These are phyloP conservation scores for Cyclotella choctawhatcheeana DNA, from an alignment of 108 stramenopile species.

Conservation along the genomic window DNA sequence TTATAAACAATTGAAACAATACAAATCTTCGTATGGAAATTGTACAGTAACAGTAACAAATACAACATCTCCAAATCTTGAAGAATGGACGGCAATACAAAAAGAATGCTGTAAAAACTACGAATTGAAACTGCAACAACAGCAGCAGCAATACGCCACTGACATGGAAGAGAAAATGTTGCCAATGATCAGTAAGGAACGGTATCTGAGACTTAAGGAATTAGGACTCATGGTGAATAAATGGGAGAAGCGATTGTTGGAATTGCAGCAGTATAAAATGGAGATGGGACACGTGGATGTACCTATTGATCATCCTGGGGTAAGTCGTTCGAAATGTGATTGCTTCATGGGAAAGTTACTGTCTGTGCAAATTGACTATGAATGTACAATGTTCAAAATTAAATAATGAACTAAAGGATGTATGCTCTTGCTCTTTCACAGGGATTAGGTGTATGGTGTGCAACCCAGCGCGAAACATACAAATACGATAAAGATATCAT, in stretches of 20 bases:
- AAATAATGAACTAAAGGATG: background rate
- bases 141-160: too few relatives aligned
- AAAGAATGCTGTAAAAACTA: background rate
- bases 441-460: slow-evolving; percentile 35
- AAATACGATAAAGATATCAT: slow-evolving; percentile 13
- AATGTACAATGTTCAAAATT: background rate
- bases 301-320: slow-evolving; percentile 33
- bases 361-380: background rate
- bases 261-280: background rate
- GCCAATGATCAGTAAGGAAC: background rate
- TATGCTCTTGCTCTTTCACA: background rate
- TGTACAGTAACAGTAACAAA: background rate
- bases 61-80: background rate
- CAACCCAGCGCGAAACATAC: slow-evolving; percentile 30
- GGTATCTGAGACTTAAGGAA: slow-evolving; percentile 5
- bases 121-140: background rate
- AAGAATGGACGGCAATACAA: background rate
- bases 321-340: background rate
- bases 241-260: slow-evolving; percentile 8
- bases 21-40: slow-evolving; percentile 17
- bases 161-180: background rate
- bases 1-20: slow-evolving; percentile 29
- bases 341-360: background rate
- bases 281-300: slow-evolving; percentile 42
- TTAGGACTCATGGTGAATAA: slow-evolving; percentile 9